Base-by-base conservation (phyloP, 805 yeast species). In the Ogataea pilisensis region DNA sequence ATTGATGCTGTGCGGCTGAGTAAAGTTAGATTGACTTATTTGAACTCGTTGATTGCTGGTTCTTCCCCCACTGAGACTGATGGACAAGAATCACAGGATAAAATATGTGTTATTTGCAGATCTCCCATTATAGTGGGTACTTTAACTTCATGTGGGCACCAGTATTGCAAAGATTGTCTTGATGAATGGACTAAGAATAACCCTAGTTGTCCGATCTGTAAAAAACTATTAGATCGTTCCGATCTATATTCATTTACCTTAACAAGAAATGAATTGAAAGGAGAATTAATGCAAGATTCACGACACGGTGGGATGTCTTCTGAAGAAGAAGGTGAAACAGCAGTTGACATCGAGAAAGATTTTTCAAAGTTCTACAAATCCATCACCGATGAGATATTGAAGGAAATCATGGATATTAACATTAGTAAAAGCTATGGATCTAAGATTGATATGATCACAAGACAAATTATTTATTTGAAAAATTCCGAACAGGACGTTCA, bases 81-180 rank as follows among this genome's bases (percentile, higher is more conserved):
- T 1, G 33, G 31, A 6, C 51, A 44, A n/a, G 39, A 18, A 8
- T 14, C 30, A 5, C 72, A 70, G 7, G 76, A 69, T 8, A 57
- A 71, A 39, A 61, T 72, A 16, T 93, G 99, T 61, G 74, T 81
- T 25, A 90, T 93, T 45, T 93, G 99, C 58, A 76, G 84, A 17
- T 72, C 80, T 4, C 58, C 75, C 2, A 86, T 89, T 37, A 68
- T 75, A 3, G 69, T 79, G 30, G 99, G 99, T 0, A 74, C 93
- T 0, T 66, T 93, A 41, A 83, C 95, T 0, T 79, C 79, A 8
- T 93, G 99, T 70, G 98, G 98, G 0, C 99, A 93, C 62, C 80
- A 80, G 50, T 93, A 84, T 57, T 93, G 99, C 58, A 75, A 78
- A 42, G 85, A 76, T 1, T 93, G 99, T 60, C 67, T 93, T 28